These are phyloP conservation scores for Talaromyces sp. DNA, from an alignment of 2,329 filamentous ascomycete species.

Conservation along the genomic window DNA sequence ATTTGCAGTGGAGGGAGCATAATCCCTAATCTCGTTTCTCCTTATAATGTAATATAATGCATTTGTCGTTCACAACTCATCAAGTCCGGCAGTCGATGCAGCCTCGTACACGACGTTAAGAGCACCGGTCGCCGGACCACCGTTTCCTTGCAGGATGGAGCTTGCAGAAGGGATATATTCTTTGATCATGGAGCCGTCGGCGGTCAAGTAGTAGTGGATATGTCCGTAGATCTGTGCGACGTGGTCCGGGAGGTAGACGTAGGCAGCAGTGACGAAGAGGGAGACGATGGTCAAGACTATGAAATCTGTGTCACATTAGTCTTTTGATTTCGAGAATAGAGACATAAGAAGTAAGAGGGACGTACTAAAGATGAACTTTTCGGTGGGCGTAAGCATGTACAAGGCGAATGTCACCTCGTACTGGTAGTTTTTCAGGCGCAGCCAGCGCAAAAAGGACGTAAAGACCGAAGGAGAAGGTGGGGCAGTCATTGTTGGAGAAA, in stretches of 20 bases:
- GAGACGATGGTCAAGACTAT: slow-evolving; percentile 86
- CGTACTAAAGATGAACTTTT: slow-evolving; percentile 97
- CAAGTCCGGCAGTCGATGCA: slow-evolving; percentile 37
- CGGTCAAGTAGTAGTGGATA: slow-evolving; percentile 92
- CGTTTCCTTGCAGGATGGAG: slow-evolving; percentile 34
- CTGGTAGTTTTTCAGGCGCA: slow-evolving; percentile 94
- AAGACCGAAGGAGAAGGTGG: slow-evolving; percentile 36
- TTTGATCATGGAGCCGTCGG: slow-evolving; percentile 57
- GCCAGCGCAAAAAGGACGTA: slow-evolving; percentile 69
- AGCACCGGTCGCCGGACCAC: slow-evolving; percentile 26
- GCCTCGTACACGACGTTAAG: slow-evolving; percentile 51
- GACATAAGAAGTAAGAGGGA: not conserved
- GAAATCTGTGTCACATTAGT: slow-evolving; percentile 61
- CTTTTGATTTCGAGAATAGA: not conserved
- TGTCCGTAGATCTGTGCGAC: slow-evolving; percentile 77
- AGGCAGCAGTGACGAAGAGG: slow-evolving; percentile 80
- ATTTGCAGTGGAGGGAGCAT: not conserved
- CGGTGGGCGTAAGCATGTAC: slow-evolving; percentile 94
- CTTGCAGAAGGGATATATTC: slow-evolving; percentile 33
- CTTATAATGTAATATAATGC: not conserved
- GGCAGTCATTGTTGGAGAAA: not conserved
- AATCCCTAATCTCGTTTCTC: not conserved
- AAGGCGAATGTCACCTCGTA: slow-evolving; percentile 95
- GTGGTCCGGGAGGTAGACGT: slow-evolving; percentile 92
- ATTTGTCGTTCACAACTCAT: slow-evolving; percentile 31